Percentiles rank a stretch among this genome's conserved stretches.
These are phyloP conservation scores for Chlorella sp. DNA, from an alignment of 139 green algal species.

Conservation along the genomic window DNA sequence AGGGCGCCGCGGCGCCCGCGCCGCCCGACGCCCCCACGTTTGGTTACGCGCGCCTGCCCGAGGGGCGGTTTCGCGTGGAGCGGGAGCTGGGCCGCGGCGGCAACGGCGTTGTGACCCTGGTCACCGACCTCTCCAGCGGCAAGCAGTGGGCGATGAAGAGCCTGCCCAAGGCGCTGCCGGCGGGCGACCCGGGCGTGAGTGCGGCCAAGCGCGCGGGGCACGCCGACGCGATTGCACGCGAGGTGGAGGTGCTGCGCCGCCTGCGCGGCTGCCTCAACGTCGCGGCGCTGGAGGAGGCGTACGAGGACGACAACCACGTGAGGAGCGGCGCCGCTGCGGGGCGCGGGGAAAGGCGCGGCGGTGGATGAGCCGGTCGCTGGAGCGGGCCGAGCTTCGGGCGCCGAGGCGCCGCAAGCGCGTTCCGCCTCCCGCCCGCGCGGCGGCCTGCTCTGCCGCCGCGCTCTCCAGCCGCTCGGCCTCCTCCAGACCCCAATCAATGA, in stretches of 20 bases:
- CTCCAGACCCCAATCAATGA: too few relatives aligned
- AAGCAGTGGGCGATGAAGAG: conserved; percentile 40
- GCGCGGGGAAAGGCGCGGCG: too few relatives aligned
- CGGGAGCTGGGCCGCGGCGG: conserved; percentile 36
- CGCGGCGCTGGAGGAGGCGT: conserved; percentile 42
- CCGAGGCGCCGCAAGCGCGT: too few relatives aligned
- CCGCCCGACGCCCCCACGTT: conserved; percentile 6
- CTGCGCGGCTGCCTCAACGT: conserved; percentile 76
- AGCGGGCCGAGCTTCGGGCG: too few relatives aligned
- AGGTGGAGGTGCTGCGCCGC: conserved; percentile 65
- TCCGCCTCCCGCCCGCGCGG: too few relatives aligned
- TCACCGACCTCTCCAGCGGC: conserved; percentile 26
- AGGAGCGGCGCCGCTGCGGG: too few relatives aligned
- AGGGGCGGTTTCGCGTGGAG: conserved; percentile 25
- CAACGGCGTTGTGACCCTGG: conserved; percentile 39
- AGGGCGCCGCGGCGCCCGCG: background rate
- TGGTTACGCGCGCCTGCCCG: conserved; percentile 28
- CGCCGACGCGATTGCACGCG: conserved; percentile 73
- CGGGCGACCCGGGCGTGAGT: conserved; percentile 24
- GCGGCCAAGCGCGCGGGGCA: conserved; percentile 66
- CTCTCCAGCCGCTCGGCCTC: too few relatives aligned
- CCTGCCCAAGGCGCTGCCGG: conserved; percentile 37
- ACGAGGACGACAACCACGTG: conserved; percentile 44
- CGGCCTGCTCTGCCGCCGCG: too few relatives aligned
- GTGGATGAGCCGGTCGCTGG: too few relatives aligned